Conservation (phyloP, 2,329 filamentous ascomycete genomes). For the Cladosporium austrohemisphaericum region DNA sequence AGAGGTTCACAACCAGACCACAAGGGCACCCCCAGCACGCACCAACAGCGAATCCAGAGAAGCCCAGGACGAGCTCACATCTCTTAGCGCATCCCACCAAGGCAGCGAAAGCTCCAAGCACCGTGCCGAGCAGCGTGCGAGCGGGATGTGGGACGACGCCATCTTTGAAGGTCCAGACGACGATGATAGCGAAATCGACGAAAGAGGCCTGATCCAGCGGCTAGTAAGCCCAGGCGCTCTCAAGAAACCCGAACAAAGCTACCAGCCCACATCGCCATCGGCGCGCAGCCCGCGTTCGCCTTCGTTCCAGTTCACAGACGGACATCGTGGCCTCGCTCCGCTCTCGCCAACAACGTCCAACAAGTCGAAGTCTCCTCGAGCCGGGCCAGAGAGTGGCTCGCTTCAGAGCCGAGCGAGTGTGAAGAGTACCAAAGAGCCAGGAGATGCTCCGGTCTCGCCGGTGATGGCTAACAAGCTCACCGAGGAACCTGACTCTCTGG, state of each 20-base stretch:
- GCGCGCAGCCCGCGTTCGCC: slow-evolving; percentile 8
- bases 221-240: slow-evolving; percentile 28
- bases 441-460: slow-evolving; percentile 18
- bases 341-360: slow-evolving; percentile 20
- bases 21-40: slow-evolving; percentile 35
- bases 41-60: slow-evolving; percentile 49
- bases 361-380: slow-evolving; percentile 15
- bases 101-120: slow-evolving; percentile 25
- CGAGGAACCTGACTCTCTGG: slow-evolving; percentile 26
- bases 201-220: slow-evolving; percentile 28
- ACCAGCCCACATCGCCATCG: slow-evolving; percentile 18
- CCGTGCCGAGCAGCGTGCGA: slow-evolving; percentile 34
- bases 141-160: slow-evolving; percentile 47
- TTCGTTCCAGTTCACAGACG: slow-evolving; percentile 25
- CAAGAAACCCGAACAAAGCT: slow-evolving; percentile 24
- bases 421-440: slow-evolving; percentile 18
- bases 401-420: slow-evolving; percentile 7
- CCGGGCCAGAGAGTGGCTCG: slow-evolving; percentile 11
- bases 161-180: slow-evolving; percentile 47
- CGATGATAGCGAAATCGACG: slow-evolving; percentile 43
- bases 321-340: slow-evolving; percentile 39
- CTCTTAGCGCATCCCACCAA: slow-evolving; percentile 32
- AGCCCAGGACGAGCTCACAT: slow-evolving; percentile 38
- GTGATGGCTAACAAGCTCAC: slow-evolving; percentile 21
- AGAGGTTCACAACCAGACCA: slow-evolving; percentile 39